Conservation (phyloP, 192 early-diverging fungal species). For the Kickxella alabastrina region DNA sequence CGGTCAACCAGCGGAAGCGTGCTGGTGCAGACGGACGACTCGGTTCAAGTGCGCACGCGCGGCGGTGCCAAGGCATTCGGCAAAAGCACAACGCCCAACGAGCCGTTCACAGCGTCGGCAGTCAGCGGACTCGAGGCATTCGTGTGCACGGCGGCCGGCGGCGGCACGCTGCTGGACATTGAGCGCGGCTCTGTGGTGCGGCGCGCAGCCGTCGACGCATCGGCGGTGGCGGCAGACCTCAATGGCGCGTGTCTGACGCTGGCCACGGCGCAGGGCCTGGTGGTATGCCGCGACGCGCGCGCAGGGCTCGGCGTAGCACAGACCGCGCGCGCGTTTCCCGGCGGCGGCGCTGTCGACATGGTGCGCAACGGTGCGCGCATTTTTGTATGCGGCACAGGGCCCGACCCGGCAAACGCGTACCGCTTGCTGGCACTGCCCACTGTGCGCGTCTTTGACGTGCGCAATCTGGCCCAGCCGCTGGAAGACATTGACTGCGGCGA, state of each 20-base stretch:
- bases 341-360: slow-evolving; percentile 19
- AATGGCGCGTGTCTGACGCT: slow-evolving; percentile 3
- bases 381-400: slow-evolving; percentile 14
- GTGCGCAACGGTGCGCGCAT: slow-evolving; percentile 1
- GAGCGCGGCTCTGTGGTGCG: slow-evolving; percentile 12
- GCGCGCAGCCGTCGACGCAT: slow-evolving; percentile 16
- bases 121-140: slow-evolving; percentile 35
- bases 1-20: slow-evolving; percentile 49
- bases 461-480: slow-evolving; percentile 16
- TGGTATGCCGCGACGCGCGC: slow-evolving; percentile 31
- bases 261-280: slow-evolving; percentile 21
- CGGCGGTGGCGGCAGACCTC: slow-evolving; percentile 7
- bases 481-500: slow-evolving; percentile 10
- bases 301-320: slow-evolving; percentile 8
- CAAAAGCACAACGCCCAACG: slow-evolving; percentile 52
- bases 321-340: slow-evolving; percentile 6
- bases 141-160: slow-evolving; percentile 37
- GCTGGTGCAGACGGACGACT: slow-evolving; percentile 61
- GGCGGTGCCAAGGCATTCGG: slow-evolving; percentile 44
- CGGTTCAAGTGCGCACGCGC: slow-evolving; percentile 60
- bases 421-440: slow-evolving; percentile 4
- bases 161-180: slow-evolving; percentile 33
- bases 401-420: slow-evolving; percentile 4
- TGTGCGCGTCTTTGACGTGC: slow-evolving; percentile 30
- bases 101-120: slow-evolving; percentile 29